Evolutionary conservation across 2,329 filamentous ascomycete genomes (phyloP).

Genomic region (Macrophomina phaseolina): DNA sequence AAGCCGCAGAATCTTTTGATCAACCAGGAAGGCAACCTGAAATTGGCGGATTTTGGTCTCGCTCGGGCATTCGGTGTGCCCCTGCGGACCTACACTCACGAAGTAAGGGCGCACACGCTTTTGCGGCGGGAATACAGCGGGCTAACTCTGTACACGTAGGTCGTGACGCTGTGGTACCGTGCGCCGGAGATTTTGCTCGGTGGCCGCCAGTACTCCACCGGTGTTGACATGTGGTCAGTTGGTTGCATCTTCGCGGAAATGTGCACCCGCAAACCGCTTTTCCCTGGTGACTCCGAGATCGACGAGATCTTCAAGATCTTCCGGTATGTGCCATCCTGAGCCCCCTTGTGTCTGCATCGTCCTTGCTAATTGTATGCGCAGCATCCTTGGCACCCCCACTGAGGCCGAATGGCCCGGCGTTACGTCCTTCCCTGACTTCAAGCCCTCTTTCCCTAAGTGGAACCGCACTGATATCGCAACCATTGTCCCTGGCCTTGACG

Average conservation of each 20-base stretch:
- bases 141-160: conserved; percentile 51
- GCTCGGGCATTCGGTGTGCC: conserved; percentile 91
- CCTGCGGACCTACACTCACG: conserved; percentile 89
- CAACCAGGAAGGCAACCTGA: conserved; percentile 83
- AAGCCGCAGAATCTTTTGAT: conserved; percentile 93
- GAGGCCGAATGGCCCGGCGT: conserved; percentile 88
- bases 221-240: conserved; percentile 95
- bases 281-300: conserved; percentile 91
- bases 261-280: conserved; percentile 91
- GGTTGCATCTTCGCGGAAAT: conserved; percentile 96
- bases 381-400: conserved; percentile 77
- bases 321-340: conserved; percentile 61
- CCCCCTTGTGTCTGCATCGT: background rate
- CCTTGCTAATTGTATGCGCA: conserved; percentile 7
- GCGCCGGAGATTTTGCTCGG: conserved; percentile 89
- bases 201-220: conserved; percentile 89
- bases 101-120: conserved; percentile 56
- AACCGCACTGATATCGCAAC: conserved; percentile 68
- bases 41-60: conserved; percentile 88
- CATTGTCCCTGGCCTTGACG: conserved; percentile 76
- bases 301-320: conserved; percentile 96
- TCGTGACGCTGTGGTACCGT: conserved; percentile 93
- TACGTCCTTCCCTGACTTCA: conserved; percentile 94
- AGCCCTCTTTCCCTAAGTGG: conserved; percentile 92
- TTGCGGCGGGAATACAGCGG: background rate